A percentile compares a stretch with the other conserved stretches of the same genome.
Evolutionary conservation across 371 early-diverging fungal species (phyloP).

Genomic region (Rhizopus arrhizus): DNA sequence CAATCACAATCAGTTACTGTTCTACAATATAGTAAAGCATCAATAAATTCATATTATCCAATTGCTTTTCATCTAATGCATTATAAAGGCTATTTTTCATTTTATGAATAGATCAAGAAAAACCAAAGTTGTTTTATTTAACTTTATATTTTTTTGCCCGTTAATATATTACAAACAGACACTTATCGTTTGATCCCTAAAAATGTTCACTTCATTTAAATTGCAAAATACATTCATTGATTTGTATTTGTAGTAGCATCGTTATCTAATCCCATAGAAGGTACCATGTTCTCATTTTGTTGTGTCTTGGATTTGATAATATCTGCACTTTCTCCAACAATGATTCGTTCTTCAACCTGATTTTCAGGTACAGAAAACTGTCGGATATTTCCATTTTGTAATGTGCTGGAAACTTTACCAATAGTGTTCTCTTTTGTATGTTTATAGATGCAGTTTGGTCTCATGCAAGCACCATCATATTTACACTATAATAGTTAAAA

Average conservation of each 20-base stretch:
- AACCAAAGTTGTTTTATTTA: too few species aligned
- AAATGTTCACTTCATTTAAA: too few species aligned
- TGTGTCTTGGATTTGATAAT: constrained; percentile 15
- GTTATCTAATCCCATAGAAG: neutral
- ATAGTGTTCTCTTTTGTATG: constrained; percentile 23
- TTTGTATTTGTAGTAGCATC: neutral
- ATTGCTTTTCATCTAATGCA: too few species aligned
- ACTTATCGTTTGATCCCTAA: too few species aligned
- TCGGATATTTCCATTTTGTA: constrained; percentile 25
- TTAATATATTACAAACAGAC: too few species aligned
- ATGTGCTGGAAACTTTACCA: constrained; percentile 5
- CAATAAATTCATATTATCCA: too few species aligned
- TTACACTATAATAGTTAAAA: constrained; percentile 44
- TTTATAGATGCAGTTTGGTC: constrained; percentile 59
- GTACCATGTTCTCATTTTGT: neutral
- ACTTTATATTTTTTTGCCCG: too few species aligned
- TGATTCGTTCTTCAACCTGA: constrained; percentile 40
- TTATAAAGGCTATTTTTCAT: too few species aligned
- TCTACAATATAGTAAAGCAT: too few species aligned
- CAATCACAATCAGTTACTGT: too few species aligned
- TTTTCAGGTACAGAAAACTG: constrained; percentile 49
- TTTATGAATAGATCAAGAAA: too few species aligned
- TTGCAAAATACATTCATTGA: neutral
- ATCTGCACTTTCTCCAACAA: constrained; percentile 48
- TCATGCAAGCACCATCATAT: constrained; percentile 60